Evolutionary conservation across 768 basidiomycete genomes (phyloP), one percentile per base, ranked within the genome.

Genomic region (Podaxis mareebaensis): DNA sequence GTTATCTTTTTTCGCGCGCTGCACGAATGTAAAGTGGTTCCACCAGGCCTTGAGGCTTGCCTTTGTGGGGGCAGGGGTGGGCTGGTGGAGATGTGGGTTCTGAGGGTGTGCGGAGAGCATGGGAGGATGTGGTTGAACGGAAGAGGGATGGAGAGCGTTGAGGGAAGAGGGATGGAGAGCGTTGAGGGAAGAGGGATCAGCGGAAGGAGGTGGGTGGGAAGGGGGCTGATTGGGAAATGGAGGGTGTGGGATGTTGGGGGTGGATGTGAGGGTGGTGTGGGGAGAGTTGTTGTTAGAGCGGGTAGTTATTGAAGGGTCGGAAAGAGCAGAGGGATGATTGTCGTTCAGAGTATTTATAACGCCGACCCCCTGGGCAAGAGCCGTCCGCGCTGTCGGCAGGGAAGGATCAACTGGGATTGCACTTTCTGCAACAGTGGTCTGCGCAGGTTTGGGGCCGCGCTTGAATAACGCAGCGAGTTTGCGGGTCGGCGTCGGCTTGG

Each of bases 11-110:
- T 87, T 91, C 15, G 80, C 66, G 67, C 80, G 83, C 72, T 90
- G 89, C 1, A 82, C 79, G 64, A 86, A 83, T 3, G 84, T 86
- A 67, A 94, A 91, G 67, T 87, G 85, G 52, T 85, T 83, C 89
- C 92, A 92, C 92, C 93, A 95, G 10, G 91, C 84, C 77, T 87
- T 90, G 55, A 92, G 83, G 64, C 77, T 84, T 0, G 85, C 84
- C 65, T 81, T 88, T 10, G 81, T 78, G 5, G 85, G 80, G 26
- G 79, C 20, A 5, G 65, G 17, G 11, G 60, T 12, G 17, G 64
- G 60, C 24, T 59, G 53, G 46, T 55, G 65, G 63, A 44, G 55
- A 64, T 58, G 56, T 6, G 63, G 49, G 11, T 33, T 54, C 26
- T 61, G 64, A 6, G 63, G 60, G 58, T 60, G 62, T 39, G 67